These are phyloP conservation scores for Clitopilus hobsonii DNA, from an alignment of 768 basidiomycete genomes.

Conservation along the genomic window DNA sequence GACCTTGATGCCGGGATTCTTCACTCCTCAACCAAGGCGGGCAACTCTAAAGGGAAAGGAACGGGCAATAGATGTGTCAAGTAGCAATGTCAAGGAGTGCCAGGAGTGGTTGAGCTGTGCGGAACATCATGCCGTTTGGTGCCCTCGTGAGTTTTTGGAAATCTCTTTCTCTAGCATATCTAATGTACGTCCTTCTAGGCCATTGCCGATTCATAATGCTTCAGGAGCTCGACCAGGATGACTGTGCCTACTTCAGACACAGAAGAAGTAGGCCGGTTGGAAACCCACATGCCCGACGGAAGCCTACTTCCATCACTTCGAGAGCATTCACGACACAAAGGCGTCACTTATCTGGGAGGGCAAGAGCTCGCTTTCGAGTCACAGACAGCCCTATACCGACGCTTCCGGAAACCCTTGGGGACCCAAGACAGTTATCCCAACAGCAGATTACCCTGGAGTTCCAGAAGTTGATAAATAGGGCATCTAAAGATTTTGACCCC, in stretches of 20 bases:
- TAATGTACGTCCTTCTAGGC: slow-evolving; percentile 11
- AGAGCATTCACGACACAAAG: slow-evolving; percentile 14
- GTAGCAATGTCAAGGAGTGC: slow-evolving; percentile 29
- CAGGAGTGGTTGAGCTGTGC: slow-evolving; percentile 42
- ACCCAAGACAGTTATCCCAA: not conserved
- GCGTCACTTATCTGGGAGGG: slow-evolving; percentile 18
- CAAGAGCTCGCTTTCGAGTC: slow-evolving; percentile 4
- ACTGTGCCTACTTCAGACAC: slow-evolving; percentile 3
- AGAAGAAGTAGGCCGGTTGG: slow-evolving; percentile 3
- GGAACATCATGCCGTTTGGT: slow-evolving; percentile 42
- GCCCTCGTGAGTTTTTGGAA: slow-evolving; percentile 27
- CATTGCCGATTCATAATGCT: slow-evolving; percentile 31
- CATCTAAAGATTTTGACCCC: not conserved
- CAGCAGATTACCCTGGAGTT: not conserved
- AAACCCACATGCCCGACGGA: not conserved
- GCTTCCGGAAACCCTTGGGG: too few relatives aligned
- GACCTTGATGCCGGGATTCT: slow-evolving; percentile 43
- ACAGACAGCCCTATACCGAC: too few relatives aligned
- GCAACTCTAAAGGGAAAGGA: slow-evolving; percentile 53
- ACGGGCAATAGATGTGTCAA: slow-evolving; percentile 18
- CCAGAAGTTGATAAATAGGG: not conserved
- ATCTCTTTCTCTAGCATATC: not conserved
- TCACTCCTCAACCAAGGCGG: slow-evolving; percentile 47
- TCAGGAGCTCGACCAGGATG: slow-evolving; percentile 23
- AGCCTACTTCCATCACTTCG: not conserved